Conservation (phyloP, 176 grass and related monocot genomes). For the Zea luxurians region DNA sequence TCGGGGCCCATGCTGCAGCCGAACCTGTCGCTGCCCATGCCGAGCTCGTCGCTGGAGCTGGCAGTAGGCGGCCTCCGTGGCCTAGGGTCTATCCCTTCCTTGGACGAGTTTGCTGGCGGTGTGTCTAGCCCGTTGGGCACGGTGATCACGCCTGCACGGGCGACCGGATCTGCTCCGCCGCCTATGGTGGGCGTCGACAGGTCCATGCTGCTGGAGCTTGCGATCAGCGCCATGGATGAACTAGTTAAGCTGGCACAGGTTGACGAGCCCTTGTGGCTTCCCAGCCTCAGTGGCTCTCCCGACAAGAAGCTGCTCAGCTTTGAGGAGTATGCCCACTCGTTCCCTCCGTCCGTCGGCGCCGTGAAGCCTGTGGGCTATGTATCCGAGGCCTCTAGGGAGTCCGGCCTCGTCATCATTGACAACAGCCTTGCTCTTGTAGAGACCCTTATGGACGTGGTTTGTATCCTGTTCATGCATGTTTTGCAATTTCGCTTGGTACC, state of each 20-base stretch:
- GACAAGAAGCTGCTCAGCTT: constrained; percentile 63
- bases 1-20: constrained; percentile 30
- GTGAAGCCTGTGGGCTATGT: constrained; percentile 58
- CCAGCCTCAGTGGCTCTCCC: constrained; percentile 38
- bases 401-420: constrained; percentile 63
- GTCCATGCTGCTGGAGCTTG: constrained; percentile 72
- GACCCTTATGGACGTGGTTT: constrained; percentile 81
- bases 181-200: constrained; percentile 52
- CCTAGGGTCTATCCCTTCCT: constrained; percentile 41
- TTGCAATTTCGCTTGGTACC: background rate
- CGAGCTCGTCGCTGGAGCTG: constrained; percentile 68
- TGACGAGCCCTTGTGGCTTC: constrained; percentile 73
- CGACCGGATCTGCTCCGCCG: constrained; percentile 10
- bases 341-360: constrained; percentile 54
- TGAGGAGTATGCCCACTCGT: constrained; percentile 62
- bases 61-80: constrained; percentile 51
- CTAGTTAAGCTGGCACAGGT: constrained; percentile 93
- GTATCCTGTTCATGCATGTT: background rate
- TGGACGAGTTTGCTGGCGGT: constrained; percentile 56
- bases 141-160: constrained; percentile 61
- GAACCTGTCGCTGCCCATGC: constrained; percentile 55
- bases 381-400: constrained; percentile 83
- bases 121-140: constrained; percentile 63
- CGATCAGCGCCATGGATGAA: constrained; percentile 77
- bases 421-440: constrained; percentile 76